Conservation (phyloP, 2,329 filamentous ascomycete species). For the Corinectria fuckeliana region DNA sequence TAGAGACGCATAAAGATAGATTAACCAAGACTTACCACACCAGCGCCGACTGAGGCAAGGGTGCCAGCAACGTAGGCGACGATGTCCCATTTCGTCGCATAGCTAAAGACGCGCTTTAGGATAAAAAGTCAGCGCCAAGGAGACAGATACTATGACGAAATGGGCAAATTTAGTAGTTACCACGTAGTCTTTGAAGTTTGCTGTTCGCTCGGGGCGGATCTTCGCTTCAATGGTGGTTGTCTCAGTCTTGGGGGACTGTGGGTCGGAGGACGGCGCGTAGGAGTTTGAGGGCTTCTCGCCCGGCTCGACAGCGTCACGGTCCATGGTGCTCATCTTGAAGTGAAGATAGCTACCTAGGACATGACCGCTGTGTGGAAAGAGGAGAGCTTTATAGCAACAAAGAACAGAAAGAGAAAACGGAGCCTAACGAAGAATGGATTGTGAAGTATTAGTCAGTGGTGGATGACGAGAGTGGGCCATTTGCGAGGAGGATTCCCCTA, state of each 20-base stretch:
- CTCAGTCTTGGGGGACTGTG: conserved; percentile 26
- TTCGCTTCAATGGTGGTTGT: conserved; percentile 43
- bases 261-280: conserved; percentile 13
- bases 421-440: background rate
- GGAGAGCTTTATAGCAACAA: background rate
- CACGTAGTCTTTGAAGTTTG: conserved; percentile 53
- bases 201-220: conserved; percentile 52
- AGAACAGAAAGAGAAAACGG: background rate
- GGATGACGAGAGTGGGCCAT: conserved; percentile 2
- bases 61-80: conserved; percentile 54
- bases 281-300: conserved; percentile 24
- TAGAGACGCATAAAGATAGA: background rate
- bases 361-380: background rate
- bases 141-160: no score
- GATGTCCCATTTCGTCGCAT: conserved; percentile 60
- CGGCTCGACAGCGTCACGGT: conserved; percentile 13
- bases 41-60: conserved; percentile 58
- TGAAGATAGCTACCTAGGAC: background rate
- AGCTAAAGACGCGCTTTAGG: conserved; percentile 56
- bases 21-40: conserved; percentile 40
- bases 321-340: conserved; percentile 22
- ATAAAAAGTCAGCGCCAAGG: background rate
- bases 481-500: background rate
- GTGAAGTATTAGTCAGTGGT: background rate
- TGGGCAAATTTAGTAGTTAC: conserved; percentile 19